phyloP scores from a whole-genome alignment of 805 yeast genomes.

The Kazachstania martiniae region DNA sequence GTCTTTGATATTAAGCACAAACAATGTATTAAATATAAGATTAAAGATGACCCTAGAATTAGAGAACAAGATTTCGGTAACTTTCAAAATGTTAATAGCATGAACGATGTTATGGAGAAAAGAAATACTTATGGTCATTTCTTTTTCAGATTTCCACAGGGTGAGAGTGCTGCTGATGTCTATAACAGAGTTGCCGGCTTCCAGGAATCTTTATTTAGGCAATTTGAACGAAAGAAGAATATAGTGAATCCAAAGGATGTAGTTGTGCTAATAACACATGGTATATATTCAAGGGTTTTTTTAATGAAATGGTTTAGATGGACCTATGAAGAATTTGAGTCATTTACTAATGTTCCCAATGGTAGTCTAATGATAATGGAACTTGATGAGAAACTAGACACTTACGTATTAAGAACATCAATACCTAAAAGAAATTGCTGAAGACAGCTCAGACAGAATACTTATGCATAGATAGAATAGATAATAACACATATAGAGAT shows the following conservation, averaged over 20 bases:
- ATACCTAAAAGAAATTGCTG: constrained; percentile 30
- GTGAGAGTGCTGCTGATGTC: constrained; percentile 94
- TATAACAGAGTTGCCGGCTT: constrained; percentile 83
- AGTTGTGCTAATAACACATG: constrained; percentile 82
- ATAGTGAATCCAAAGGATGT: constrained; percentile 46
- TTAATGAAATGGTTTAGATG: constrained; percentile 90
- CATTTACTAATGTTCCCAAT: constrained; percentile 69
- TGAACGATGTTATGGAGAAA: constrained; percentile 74
- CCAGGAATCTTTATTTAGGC: constrained; percentile 74
- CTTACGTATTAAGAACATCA: constrained; percentile 47
- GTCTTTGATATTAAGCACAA: not conserved
- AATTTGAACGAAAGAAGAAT: constrained; percentile 41
- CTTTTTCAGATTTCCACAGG: constrained; percentile 82
- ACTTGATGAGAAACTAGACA: constrained; percentile 34
- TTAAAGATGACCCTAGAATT: constrained; percentile 80
- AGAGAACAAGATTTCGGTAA: constrained; percentile 94
- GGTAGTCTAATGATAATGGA: constrained; percentile 77
- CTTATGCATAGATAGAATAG: no score
- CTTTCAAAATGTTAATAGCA: constrained; percentile 64
- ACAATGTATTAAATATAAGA: constrained; percentile 36
- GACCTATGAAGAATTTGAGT: constrained; percentile 81
- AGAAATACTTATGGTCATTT: constrained; percentile 79
- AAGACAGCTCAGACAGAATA: no score
- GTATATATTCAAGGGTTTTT: constrained; percentile 90
- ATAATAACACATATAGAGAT: no score